Base-by-base conservation (phyloP, 352 stramenopile genomes). In the Phytopythium sindhum region DNA sequence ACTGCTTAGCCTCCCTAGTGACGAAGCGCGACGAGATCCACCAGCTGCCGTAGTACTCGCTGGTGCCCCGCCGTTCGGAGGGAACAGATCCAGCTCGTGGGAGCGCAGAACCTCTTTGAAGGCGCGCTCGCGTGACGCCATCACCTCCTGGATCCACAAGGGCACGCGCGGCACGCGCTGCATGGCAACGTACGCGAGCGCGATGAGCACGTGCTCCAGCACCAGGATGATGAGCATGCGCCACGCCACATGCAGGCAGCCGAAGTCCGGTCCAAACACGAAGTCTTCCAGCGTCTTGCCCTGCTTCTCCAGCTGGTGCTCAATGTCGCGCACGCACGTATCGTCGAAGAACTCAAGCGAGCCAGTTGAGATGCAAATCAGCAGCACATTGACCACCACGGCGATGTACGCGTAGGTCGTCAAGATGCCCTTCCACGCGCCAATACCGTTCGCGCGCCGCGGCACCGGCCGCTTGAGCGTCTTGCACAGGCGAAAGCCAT, bases 331-430 rank as follows among this genome's bases (percentile, higher is more conserved):
- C 33, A 89, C 71, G 28, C 83, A 91, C 35, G 63, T 70, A 19
- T 75, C 69, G 54, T 83, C 69, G 53, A 89, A 91, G 61, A 91
- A 91, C 64, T 91, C 80, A 11, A 89, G 64, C 31, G 78, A 71
- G 2, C 83, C 83, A 4, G 83, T 91, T 4, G 83, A 91, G 39
- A 91, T 87, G 54, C 77, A 91, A 37, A 91, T 82, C 14, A 91
- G 57, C 28, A 88, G 58, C 19, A 90, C 80, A 28, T 90, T 90
- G 19, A 90, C 83, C 35, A 90, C 80, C 42, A 91, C 83, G 0
- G 78, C 77, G 24, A 88, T 84, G 57, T 87, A 90, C 26, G 80
- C 83, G 48, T 78, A 88, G 12, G 62, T 66, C 10, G 74, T 81
- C 19, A 90, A 64, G 24, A 91, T 83, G 4, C 75, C 75, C 24